phyloP scores from a whole-genome alignment of 768 basidiomycete genomes.

The Pleurotus citrinopileatus region DNA sequence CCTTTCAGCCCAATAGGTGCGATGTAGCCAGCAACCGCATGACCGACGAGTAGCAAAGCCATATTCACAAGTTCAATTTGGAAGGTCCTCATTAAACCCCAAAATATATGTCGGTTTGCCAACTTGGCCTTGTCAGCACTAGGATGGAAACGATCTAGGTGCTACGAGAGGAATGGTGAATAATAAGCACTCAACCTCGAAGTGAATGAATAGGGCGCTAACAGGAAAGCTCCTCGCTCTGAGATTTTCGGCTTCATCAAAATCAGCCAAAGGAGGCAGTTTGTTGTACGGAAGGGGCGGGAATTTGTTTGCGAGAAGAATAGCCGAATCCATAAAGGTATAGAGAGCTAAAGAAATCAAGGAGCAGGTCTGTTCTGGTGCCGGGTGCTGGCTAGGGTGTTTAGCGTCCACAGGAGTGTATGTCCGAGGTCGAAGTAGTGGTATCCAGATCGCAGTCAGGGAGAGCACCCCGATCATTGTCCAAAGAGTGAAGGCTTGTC shows the following conservation, averaged over 20 bases:
- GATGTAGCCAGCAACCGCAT: conserved; percentile 25
- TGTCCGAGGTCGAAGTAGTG: conserved; percentile 46
- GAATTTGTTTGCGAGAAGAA: conserved; percentile 43
- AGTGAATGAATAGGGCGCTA: background rate
- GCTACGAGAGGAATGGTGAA: conserved; percentile 7
- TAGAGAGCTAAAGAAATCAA: conserved; percentile 41
- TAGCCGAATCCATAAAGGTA: conserved; percentile 52
- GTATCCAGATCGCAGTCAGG: conserved; percentile 42
- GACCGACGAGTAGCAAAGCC: conserved; percentile 23
- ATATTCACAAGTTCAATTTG: conserved; percentile 32
- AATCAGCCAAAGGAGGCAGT: conserved; percentile 63
- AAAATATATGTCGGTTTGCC: conserved; percentile 15
- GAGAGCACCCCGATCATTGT: conserved; percentile 40
- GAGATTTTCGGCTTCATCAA: conserved; percentile 37
- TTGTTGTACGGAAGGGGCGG: conserved; percentile 49
- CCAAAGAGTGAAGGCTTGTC: conserved; percentile 48
- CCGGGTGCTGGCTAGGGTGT: conserved; percentile 31
- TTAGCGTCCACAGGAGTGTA: conserved; percentile 54
- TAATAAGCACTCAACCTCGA: background rate
- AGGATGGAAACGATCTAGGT: conserved; percentile 16
- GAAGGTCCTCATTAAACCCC: conserved; percentile 31
- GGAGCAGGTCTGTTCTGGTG: conserved; percentile 53
- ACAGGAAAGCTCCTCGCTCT: conserved; percentile 25
- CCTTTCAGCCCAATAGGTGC: conserved; percentile 40
- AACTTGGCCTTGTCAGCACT: conserved; percentile 20